Base-by-base conservation (phyloP, 2,329 filamentous ascomycete genomes). In the Colletotrichum musicola region DNA sequence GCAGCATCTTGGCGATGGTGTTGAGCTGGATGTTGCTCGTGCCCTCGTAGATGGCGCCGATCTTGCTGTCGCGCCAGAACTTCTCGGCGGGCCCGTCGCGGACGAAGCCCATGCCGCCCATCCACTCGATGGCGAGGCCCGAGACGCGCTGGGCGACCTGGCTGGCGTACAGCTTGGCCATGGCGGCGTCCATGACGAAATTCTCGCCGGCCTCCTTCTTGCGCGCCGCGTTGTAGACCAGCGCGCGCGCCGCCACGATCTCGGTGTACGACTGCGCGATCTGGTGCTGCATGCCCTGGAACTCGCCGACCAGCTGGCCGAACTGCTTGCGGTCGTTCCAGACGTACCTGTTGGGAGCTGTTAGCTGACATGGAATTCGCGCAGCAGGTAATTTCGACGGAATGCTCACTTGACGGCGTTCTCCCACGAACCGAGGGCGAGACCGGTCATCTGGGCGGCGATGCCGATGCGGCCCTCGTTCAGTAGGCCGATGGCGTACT, bases 291-390 rank as follows among this genome's bases (percentile, higher is more conserved):
- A 99, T 98, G 76, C 94, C 95, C 83, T 99, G 96, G 88, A 99
- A 99, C 80, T 97, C 93, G 76, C 96, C 96, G 69, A 99, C 91
- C 62, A 97, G 88, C 77, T 93, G 87, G 73, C 96, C 95, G 78
- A 99, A 99, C 84, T 99, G 96, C 84, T 93, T 94, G 76, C 96
- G 93, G 84, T 99, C 96, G 82, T 98, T 98, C 94, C 94, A 99
- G 73, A 94, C 94, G 82, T 99, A 98, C 71, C 88, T 90, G 10
- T 35, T 10, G 30, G 3, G 9, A 35, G 7, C 30, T 35, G 30
- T 35, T 35, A 35, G 30, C 30, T 30, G 27, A 7, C 27, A n/a
- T n/a, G n/a, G n/a, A n/a, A n/a, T n/a, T n/a, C n/a, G n/a, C n/a
- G n/a, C n/a, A n/a, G n/a, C n/a, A n/a, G n/a, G n/a, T n/a, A n/a